Base-by-base conservation (phyloP, 2,329 filamentous ascomycete species). In the Beauveria caledonica region DNA sequence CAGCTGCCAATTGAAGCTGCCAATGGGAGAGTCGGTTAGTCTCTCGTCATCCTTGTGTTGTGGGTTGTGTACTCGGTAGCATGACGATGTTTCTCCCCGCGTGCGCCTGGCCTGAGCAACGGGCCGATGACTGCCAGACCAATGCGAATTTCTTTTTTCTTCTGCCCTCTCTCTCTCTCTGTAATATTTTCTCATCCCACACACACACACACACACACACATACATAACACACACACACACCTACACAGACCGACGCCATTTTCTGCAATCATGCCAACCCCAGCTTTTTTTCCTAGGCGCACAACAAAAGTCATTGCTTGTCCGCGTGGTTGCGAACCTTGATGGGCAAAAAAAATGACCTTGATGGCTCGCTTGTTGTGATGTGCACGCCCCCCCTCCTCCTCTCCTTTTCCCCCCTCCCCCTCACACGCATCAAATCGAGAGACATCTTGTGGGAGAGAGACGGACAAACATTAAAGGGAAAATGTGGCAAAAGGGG, bases 341-440 rank as follows among this genome's bases (percentile, higher is more conserved):
- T 59, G 57, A 59, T 59, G 57, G 57, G 3, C 49, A 46, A 33
- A 42, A 45, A 33, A 36, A 36, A 13, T 13, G 11, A 59, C 57
- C 57, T 59, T 59, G 57, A 59, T 59, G 33, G 57, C 48, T 15
- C 54, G 29, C 42, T 23, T 29, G 29, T 56, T 46, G 17, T 46
- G 7, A 19, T 25, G 19, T n/a, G 13, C n/a, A 29, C 54, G 33
- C 44, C 54, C 54, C 42, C 51, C 13, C 53, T 19, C 29, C 19
- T 17, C 11, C 40, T 21, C 27, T 23, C n/a, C 52, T 29, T 17
- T 13, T 29, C 23, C 5, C 29, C 29, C 11, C 29, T 33, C 13
- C 33, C 33, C 33, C 33, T 36, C 33, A 13, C 33, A 36, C 33
- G 44, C 10, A 40, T 23, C 50, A 45, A n/a, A 25, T 5, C 33